Evolutionary conservation across 164 flowering plant species (phyloP), one percentile per base, ranked within the genome.

Genomic region (Annona squamosa): DNA sequence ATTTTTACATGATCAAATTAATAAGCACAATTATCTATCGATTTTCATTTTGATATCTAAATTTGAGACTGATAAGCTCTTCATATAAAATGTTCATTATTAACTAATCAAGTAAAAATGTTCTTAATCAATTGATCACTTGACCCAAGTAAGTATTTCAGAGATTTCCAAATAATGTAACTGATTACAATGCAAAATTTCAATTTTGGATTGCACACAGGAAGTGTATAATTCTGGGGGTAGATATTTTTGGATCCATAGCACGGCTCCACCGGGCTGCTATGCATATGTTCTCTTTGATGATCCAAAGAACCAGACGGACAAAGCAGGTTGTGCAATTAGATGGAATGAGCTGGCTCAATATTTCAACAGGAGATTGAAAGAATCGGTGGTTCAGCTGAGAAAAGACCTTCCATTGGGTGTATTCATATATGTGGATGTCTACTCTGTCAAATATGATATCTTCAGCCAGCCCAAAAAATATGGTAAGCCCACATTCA

Each of bases 181-280:
- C 37, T 26, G 37, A 26, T 26, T 26, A 26, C 37, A 26, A 26
- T 26, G 37, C 37, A 26, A 26, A 26, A 26, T 26, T 26, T 26
- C 37, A 26, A 26, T 26, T 26, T 26, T 26, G 37, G 37, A 26
- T 26, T 26, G 37, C 5, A 63, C 5, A 48, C 82, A 86, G 88
- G 0, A 65, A 12, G 71, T 84, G 12, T 84, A 86, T 46, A 73
- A 7, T 47, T 71, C 67, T 74, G 91, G 91, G 17, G 91, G 83
- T 3, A 82, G 90, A 67, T 79, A 70, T 5, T 86, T 86, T 71
- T 86, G 88, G 91, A 82, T 88, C 70, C 90, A 86, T 77, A 88
- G 86, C 65, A 88, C 91, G 3, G 90, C 90, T 0, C 88, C 90
- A 5, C 73, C 86, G 1, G 90, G 90, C 42, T 86, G 91, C 76